phyloP scores from a whole-genome alignment of 2,329 filamentous ascomycete genomes.

The Microthyrium microscopicum region DNA sequence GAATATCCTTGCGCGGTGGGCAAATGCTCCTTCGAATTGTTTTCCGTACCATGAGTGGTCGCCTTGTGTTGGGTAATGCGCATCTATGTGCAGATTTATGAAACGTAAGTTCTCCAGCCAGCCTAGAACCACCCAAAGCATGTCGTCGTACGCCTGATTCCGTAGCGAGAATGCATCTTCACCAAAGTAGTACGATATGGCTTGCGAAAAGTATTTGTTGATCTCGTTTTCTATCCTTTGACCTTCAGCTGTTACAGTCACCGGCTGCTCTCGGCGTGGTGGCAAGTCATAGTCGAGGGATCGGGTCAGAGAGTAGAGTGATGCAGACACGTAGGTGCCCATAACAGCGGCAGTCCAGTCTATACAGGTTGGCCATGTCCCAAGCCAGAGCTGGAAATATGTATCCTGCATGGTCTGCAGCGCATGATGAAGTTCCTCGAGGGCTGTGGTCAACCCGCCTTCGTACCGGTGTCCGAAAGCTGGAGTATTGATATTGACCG shows the following conservation, averaged over 20 bases:
- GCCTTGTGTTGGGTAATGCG: conserved; percentile 35
- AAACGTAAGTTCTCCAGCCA: conserved; percentile 78
- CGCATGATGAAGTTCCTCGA: conserved; percentile 31
- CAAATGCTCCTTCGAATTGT: conserved; percentile 58
- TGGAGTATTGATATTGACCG: too few species aligned
- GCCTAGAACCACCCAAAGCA: conserved; percentile 84
- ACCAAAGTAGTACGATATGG: conserved; percentile 66
- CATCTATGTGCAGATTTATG: conserved; percentile 47
- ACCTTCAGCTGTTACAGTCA: conserved; percentile 14
- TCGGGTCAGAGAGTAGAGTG: conserved; percentile 52
- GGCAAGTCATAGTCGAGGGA: conserved; percentile 32
- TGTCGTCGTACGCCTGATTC: conserved; percentile 77
- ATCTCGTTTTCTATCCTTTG: conserved; percentile 59
- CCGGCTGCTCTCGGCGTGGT: conserved; percentile 12
- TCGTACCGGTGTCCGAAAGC: too few species aligned
- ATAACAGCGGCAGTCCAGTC: conserved; percentile 89
- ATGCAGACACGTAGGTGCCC: conserved; percentile 60
- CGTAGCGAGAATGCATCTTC: conserved; percentile 63
- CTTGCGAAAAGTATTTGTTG: conserved; percentile 64
- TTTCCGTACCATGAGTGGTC: conserved; percentile 51
- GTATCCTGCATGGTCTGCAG: conserved; percentile 59
- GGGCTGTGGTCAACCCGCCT: conserved; percentile 11
- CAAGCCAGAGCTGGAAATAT: conserved; percentile 63
- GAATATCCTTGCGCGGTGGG: conserved; percentile 69
- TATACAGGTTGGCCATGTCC: conserved; percentile 71